Percentiles rank a stretch among this genome's conserved stretches.
Conservation (phyloP, 2,329 filamentous ascomycete genomes). For the Apiospora aurea region DNA sequence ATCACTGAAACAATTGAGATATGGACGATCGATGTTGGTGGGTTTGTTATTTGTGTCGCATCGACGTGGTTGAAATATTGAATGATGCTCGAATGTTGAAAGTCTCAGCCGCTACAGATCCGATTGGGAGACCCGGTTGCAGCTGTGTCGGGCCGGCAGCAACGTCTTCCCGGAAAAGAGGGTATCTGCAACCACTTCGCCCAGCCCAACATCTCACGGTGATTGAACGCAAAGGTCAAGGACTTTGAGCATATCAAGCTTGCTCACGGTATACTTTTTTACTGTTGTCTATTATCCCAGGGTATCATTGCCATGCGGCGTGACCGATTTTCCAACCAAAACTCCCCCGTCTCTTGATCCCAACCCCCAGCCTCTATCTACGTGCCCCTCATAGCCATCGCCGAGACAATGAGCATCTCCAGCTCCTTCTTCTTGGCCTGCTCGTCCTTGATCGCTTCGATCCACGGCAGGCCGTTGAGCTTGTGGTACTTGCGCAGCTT, state of each 20-base stretch:
- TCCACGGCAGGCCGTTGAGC: constrained; percentile 66
- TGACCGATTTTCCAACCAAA: constrained; percentile 10
- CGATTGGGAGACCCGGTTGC: background rate
- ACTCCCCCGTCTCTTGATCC: constrained; percentile 5
- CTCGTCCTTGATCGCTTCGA: constrained; percentile 54
- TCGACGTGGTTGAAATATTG: background rate
- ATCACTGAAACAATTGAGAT: background rate
- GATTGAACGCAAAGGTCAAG: background rate
- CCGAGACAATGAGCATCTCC: constrained; percentile 74
- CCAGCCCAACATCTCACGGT: background rate
- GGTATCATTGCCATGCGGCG: background rate
- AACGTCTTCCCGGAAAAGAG: background rate
- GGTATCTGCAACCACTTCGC: background rate
- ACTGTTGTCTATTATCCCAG: background rate
- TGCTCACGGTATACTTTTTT: background rate
- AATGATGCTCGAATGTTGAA: background rate
- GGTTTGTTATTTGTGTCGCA: background rate
- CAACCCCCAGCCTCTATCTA: constrained; percentile 34
- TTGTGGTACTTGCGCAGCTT: constrained; percentile 89
- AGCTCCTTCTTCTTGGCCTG: constrained; percentile 59
- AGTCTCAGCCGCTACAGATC: background rate
- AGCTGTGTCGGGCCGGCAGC: constrained; percentile 19
- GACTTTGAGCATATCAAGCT: background rate
- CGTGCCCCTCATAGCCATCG: constrained; percentile 78
- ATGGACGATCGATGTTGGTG: background rate